Base-by-base conservation (phyloP, 352 stramenopile species). In the Globisporangium spinosum region DNA sequence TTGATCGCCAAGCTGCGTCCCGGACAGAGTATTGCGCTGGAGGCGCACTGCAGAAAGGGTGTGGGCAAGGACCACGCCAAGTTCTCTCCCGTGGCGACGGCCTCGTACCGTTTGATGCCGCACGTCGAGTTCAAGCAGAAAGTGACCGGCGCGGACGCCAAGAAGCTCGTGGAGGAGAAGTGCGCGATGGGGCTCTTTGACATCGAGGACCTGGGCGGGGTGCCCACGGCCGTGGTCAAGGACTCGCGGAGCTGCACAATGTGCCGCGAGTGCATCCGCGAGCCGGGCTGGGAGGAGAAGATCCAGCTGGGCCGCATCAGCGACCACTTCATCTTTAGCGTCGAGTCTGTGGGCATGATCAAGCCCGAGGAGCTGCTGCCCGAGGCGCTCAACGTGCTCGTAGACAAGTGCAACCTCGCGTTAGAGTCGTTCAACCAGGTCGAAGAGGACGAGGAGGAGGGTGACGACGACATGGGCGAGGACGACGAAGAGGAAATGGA, bases 21-120 rank as follows among this genome's bases (percentile, higher is more conserved):
- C 1, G 96, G 96, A 54, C 97, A 99, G 83, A 93, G 91, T 57
- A 99, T 99, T 71, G 92, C 95, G 55, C 82, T 99, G 10, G 97
- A 99, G 74, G 94, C 93, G 23, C 95, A 98, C 75, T 98, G 89
- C 59, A 86, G 91, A 23, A 98, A 98, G 76, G 97, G 97, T 27
- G 88, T 98, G 5, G 97, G 96, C 23, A 98, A 98, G 69, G 96
- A 99, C 75, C 97, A 99, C 79, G 97, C 97, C 60, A 99, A 99
- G 77, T 99, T 97, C 70, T 98, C 93, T 25, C 97, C 97, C 2
- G 97, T 99, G 20, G 89, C 94, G 1, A 99, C 97, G 5, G 97
- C 97, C 23, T 97, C 89, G 62, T 99, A 99, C 81, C 83, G 94
- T 51, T 68, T 98, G 61, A 87, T 98, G 75, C 94, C 95, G 4